Evolutionary conservation across 2,329 filamentous ascomycete genomes (phyloP), one percentile per base, ranked within the genome.

Genomic region (Alternaria atra): DNA sequence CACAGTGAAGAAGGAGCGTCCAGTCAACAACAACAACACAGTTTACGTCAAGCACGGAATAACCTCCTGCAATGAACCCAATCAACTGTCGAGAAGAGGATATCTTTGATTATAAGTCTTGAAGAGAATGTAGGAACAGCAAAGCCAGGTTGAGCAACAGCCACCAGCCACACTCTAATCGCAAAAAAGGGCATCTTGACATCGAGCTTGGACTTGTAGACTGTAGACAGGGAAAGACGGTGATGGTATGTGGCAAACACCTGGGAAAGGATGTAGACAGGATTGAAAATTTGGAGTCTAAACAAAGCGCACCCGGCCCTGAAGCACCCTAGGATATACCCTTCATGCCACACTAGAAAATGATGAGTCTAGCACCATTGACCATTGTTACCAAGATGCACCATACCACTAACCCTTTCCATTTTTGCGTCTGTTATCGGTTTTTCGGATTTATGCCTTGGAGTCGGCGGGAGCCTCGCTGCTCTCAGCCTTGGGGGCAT

Each of bases 391-490:
- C 73, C 72, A 74, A 73, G 66, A 71, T 72, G 70, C 72, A 76
- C 75, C 70, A 67, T 69, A 66, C 68, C 70, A 64, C 69, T 54
- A 73, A 30, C 70, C 70, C 68, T 62, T 61, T 63, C 68, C 71
- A 71, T 67, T 75, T 76, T 77, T 75, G 67, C 70, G 71, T 71
- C 63, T 69, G 65, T 63, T 61, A 63, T 66, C 60, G 55, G 44
- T 50, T 60, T 65, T 58, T 63, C 61, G 60, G 61, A 58, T 68
- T 65, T 79, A 79, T 72, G 75, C 75, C 89, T 92, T 93, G 74
- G 87, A 81, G 85, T 93, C 92, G 62, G 83, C 80, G 62, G 85
- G 81, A 52, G 73, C 72, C 68, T 77, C 74, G 40, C 71, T 68
- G 66, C 68, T 63, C 60, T 74, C 71, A 70, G 81, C 78, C 69